Base-by-base conservation (phyloP, 305 asterid genomes). In the Solanum hybrid region DNA sequence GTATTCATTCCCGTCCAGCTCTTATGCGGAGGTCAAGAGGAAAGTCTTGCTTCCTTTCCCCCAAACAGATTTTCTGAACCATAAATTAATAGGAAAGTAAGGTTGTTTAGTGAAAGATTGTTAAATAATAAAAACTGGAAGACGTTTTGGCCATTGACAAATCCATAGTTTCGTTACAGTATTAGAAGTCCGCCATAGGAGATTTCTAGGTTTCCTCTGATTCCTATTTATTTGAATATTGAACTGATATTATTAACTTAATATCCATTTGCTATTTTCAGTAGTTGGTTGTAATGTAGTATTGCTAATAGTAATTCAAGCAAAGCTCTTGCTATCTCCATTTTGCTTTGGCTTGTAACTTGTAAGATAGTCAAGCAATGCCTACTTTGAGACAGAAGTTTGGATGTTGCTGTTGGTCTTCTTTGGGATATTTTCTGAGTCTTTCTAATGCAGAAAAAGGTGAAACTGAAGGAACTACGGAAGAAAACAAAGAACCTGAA, bases 391-490 rank as follows among this genome's bases (percentile, higher is more conserved):
- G 73, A 46, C 40, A 1, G 12, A 72, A 31, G 13, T 75, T 46
- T 84, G 75, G 12, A 20, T 51, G 42, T 84, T 31, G 29, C 31
- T 31, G n/a, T 22, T 86, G 77, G 4, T 73, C 51, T 85, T 87
- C 32, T 22, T 20, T 75, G 2, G 14, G 27, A 17, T 75, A 31
- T 35, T 71, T 69, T 27, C 4, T 16, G 14, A 88, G 10, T 42
- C 64, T 86, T 22, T 89, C 76, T 90, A 91, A 14, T 91, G 93
- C 98, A 97, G 98, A 97, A 96, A 95, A 91, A 92, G 20, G 56
- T 92, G 91, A 97, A 95, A 90, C 90, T 97, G 94, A 97, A 96
- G 93, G 99, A 96, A 88, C 87, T 89, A 56, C 92, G 95, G 92
- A 96, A 96, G 93, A 96, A 85, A 93, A 92, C 91, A 89, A 95